Base-by-base conservation (phyloP, 2,329 filamentous ascomycete genomes). In the Thielaviopsis punctulata region DNA sequence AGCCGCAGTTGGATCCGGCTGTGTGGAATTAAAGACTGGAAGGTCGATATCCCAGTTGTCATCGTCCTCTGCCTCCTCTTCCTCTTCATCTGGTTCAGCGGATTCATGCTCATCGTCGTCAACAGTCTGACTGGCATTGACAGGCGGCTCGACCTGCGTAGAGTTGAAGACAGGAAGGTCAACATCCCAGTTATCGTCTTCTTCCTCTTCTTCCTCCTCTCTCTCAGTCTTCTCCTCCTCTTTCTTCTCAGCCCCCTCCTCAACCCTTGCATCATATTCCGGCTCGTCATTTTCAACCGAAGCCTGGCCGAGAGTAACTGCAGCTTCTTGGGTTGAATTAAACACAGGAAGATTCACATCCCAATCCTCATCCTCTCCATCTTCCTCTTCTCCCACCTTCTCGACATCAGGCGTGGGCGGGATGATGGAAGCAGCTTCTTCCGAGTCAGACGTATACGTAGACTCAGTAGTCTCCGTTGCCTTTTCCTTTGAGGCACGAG, bases 141-240 rank as follows among this genome's bases (percentile, higher is more conserved):
- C 15, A 24, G 44, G 23, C 30, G 48, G 19, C 10, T 55, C 25
- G 21, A 49, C 33, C 22, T 55, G 45, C 12, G 49, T 55, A 6
- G 53, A 55, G 23, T 52, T 52, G 30, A 55, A 55, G 13, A 55
- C 23, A 7, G 49, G 53, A 4, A 55, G 15, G 36, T 52, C 53
- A 30, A 55, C 30, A 18, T 55, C 50, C 53, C 53, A 52, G 39
- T 52, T 49, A 15, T 51, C 39, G 18, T 54, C 49, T 39, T 46
- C 24, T 19, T n/a, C 21, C 15, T 52, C 43, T 9, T 27, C 48
- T 15, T 27, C 19, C 10, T 33, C 19, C 13, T 39, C 19, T 2
- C 8, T n/a, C 18, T 21, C 33, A 15, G 39, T 21, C 15, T 24
- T 36, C 45, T 48, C 24, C 15, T 49, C 48, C 24, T 50, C n/a